A percentile compares a stretch with the other conserved stretches of the same genome.
Conservation (phyloP, 306 rosid species). For the Cucurbita ficifolia region DNA sequence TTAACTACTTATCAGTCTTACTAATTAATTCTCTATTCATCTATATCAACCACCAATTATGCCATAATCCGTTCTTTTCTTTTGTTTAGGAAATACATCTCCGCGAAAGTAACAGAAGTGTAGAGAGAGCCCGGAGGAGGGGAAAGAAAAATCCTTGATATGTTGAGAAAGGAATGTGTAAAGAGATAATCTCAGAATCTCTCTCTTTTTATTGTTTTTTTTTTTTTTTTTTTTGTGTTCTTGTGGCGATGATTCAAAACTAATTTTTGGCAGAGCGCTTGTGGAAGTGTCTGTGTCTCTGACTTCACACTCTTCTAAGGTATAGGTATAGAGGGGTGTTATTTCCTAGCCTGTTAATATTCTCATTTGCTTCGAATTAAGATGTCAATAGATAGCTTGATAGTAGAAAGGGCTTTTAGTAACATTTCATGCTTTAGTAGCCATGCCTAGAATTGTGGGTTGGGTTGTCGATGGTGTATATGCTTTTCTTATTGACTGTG, state of each 20-base stretch:
- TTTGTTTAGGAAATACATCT: neutral
- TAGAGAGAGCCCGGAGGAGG: neutral
- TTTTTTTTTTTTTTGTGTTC: neutral
- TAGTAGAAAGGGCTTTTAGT: neutral
- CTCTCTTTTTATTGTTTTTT: neutral
- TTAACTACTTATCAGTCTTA: too few relatives aligned
- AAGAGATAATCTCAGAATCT: neutral
- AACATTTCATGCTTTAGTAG: neutral
- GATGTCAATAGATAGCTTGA: neutral
- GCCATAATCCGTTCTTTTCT: neutral
- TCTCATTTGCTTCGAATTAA: neutral
- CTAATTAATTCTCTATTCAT: too few relatives aligned
- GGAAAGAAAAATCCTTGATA: neutral
- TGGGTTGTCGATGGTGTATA: neutral
- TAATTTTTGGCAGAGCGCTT: neutral
- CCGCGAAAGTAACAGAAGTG: neutral
- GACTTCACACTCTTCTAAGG: neutral
- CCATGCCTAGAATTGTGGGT: neutral
- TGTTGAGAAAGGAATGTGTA: neutral
- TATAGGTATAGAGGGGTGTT: neutral
- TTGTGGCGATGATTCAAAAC: neutral
- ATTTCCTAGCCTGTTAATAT: neutral
- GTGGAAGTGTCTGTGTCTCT: neutral
- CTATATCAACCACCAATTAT: neutral
- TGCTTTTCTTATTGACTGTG: neutral